Evolutionary conservation across 495 filamentous ascomycete species (phyloP), one percentile per base, ranked within the genome.

Genomic region (Massariosphaeria phaeospora): DNA sequence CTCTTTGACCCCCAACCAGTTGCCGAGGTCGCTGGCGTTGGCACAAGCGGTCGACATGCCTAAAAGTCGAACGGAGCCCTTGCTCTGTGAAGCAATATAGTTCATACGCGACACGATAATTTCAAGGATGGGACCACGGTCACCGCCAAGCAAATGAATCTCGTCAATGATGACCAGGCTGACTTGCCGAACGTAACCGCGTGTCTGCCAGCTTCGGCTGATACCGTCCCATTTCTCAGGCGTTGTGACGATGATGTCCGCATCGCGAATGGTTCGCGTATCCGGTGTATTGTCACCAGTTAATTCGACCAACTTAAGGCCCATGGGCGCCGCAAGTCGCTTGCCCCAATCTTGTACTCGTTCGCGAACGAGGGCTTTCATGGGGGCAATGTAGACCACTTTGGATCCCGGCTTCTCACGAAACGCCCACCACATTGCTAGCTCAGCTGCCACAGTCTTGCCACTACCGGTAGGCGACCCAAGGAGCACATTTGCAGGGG

Each of bases 371-470:
- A 99, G 82, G 1, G 93, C 93, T 66, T 99, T 99, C 93, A 99
- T 99, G 0, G 93, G 93, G 2, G 93, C 93, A 61, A 99, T 97
- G 64, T 99, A 99, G 21, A 99, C 91, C 1, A 99, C 91, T 72
- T 99, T 99, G 2, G 88, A 96, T 2, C 91, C 89, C 1, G 94
- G 94, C 34, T 85, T 87, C 67, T 97, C 91, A 10, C 91, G 84
- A 70, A 99, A 97, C 5, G 94, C 90, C 91, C 89, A 96, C 93
- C 93, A 99, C 94, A 99, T 97, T n/a, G 94, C 94, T 46, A 99
- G 67, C 65, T 99, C 93, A 26, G 85, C 87, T 12, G 93, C 93
- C 26, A 99, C 83, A 1, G 93, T 99, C 73, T 99, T 99, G 50
- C 93, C 93, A 74, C 87, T 93, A 43, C 93, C 93, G 5, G 93